A percentile compares a stretch with the other conserved stretches of the same genome.
Conservation (phyloP, 306 rosid species). For the Glycine tomentella region DNA sequence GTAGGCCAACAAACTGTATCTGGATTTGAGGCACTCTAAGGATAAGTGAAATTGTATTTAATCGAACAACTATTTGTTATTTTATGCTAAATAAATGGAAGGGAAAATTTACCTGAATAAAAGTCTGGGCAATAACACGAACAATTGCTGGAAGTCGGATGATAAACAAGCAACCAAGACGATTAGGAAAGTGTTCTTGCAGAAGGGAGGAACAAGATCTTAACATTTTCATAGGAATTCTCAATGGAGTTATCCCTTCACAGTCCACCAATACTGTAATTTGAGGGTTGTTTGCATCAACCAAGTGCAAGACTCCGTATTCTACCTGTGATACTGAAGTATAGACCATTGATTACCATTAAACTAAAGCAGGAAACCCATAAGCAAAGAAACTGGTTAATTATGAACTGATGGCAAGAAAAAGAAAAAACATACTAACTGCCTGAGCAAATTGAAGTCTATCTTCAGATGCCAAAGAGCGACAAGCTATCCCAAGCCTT, state of each 20-base stretch:
- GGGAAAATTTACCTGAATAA: slow-evolving; percentile 67
- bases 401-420: slow-evolving; percentile 26
- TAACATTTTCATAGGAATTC: slow-evolving; percentile 84
- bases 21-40: not conserved
- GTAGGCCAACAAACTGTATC: slow-evolving; percentile 3
- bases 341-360: slow-evolving; percentile 52
- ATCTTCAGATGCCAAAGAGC: slow-evolving; percentile 65
- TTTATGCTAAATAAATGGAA: slow-evolving; percentile 31
- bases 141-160: slow-evolving; percentile 87
- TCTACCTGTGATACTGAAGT: slow-evolving; percentile 95
- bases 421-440: slow-evolving; percentile 63
- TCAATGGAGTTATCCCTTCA: slow-evolving; percentile 89
- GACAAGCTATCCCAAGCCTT: slow-evolving; percentile 81
- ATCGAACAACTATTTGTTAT: slow-evolving; percentile 6
- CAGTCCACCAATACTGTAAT: slow-evolving; percentile 95
- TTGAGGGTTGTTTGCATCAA: slow-evolving; percentile 69
- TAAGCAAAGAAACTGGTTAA: slow-evolving; percentile 13
- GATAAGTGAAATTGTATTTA: slow-evolving; percentile 32
- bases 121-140: slow-evolving; percentile 86
- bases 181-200: slow-evolving; percentile 95
- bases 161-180: slow-evolving; percentile 88
- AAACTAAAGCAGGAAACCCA: slow-evolving; percentile 27
- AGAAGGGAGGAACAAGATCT: slow-evolving; percentile 84
- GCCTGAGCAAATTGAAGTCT: slow-evolving; percentile 87
- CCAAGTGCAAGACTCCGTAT: slow-evolving; percentile 75